These are phyloP conservation scores for Dryas drummondii DNA, from an alignment of 306 rosid genomes.

Conservation along the genomic window DNA sequence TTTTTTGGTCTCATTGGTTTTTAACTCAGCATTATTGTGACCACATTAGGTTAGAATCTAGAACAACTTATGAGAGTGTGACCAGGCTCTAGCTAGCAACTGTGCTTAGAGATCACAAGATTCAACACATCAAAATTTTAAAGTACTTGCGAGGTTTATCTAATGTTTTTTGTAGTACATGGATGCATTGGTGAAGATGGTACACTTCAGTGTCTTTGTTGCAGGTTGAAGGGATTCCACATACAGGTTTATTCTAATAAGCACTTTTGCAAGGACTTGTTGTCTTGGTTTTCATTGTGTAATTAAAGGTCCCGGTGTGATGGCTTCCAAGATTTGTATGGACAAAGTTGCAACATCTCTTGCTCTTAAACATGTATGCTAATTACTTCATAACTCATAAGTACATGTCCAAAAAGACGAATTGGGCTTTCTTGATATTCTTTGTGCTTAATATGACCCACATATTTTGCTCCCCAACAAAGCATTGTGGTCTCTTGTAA, in stretches of 20 bases:
- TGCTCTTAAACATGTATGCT: conserved; percentile 69
- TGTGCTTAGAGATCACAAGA: conserved; percentile 4
- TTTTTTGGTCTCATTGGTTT: no score
- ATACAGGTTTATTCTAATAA: conserved; percentile 60
- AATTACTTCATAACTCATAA: conserved; percentile 10
- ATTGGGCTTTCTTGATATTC: conserved; percentile 1
- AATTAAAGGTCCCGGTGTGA: conserved; percentile 79
- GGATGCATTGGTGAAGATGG: conserved; percentile 99
- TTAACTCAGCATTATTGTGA: not conserved
- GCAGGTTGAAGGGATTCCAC: conserved; percentile 78
- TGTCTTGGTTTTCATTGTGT: conserved; percentile 15
- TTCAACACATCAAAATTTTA: not conserved
- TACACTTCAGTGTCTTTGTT: conserved; percentile 79
- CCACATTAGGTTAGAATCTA: not conserved
- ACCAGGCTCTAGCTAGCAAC: not conserved
- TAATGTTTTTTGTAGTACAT: conserved; percentile 60
- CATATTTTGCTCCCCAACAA: conserved; percentile 14
- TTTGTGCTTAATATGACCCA: not conserved
- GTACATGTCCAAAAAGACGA: conserved; percentile 7
- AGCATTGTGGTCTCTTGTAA: conserved; percentile 24
- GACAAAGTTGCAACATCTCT: conserved; percentile 92
- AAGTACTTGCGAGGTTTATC: conserved; percentile 23
- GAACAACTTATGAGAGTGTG: not conserved
- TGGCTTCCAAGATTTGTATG: conserved; percentile 82
- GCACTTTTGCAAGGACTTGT: conserved; percentile 8